Conservation (phyloP, 371 early-diverging fungal genomes). For the Apophysomyces elegans region DNA sequence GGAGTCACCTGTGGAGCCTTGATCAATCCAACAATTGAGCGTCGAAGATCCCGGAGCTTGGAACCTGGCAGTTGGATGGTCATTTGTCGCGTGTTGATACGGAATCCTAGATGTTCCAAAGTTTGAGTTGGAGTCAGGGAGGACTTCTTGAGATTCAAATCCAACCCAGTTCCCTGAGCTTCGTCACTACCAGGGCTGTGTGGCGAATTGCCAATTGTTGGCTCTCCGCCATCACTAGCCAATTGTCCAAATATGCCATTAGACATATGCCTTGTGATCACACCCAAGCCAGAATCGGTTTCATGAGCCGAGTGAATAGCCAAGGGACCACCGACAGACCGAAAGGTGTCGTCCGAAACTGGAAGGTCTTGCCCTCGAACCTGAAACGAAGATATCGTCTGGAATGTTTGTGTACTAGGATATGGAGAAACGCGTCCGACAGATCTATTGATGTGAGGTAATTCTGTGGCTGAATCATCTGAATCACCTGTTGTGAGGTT, state of each 20-base stretch:
- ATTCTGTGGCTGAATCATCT: constrained; percentile 25
- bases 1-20: not conserved
- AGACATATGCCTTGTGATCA: constrained; percentile 29
- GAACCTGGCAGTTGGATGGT: constrained; percentile 10
- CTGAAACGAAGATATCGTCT: constrained; percentile 24
- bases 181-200: constrained; percentile 14
- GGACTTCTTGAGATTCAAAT: constrained; percentile 29
- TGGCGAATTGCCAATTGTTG: constrained; percentile 10
- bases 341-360: constrained; percentile 35
- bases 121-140: constrained; percentile 20
- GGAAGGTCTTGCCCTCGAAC: constrained; percentile 26
- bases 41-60: constrained; percentile 23
- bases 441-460: constrained; percentile 23
- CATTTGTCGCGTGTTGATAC: constrained; percentile 22
- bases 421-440: constrained; percentile 23
- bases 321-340: constrained; percentile 38
- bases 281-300: constrained; percentile 32
- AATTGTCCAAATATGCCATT: constrained; percentile 35
- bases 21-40: constrained; percentile 14
- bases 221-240: constrained; percentile 21
- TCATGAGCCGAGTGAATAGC: constrained; percentile 36
- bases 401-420: constrained; percentile 6
- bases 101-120: constrained; percentile 29
- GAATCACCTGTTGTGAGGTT: constrained; percentile 18
- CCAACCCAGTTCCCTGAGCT: constrained; percentile 24